Percentiles rank a stretch among this genome's conserved stretches.
Evolutionary conservation across 805 yeast species (phyloP).

Genomic region (Blastobotrys muscicola): DNA sequence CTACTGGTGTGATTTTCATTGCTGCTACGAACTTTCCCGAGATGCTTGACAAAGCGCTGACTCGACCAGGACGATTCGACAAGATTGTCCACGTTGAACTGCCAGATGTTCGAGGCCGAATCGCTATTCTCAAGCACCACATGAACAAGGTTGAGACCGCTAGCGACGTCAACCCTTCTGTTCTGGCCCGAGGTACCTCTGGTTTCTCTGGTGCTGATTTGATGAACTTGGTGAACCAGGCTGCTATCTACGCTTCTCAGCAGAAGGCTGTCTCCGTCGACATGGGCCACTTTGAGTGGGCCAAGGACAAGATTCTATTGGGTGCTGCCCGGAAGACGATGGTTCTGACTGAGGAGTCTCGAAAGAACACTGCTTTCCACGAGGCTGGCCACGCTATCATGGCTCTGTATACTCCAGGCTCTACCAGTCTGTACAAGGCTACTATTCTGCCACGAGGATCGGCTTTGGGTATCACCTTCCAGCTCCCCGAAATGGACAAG

Average conservation of each 20-base stretch:
- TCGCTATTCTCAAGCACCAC: conserved; percentile 85
- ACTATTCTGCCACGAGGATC: conserved; percentile 95
- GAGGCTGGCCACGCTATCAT: conserved; percentile 99
- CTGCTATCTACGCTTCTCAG: conserved; percentile 95
- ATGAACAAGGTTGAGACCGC: conserved; percentile 84
- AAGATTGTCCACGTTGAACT: conserved; percentile 89
- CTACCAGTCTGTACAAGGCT: conserved; percentile 92
- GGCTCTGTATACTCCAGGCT: conserved; percentile 91
- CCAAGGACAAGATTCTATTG: conserved; percentile 93
- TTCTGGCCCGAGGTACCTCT: conserved; percentile 94
- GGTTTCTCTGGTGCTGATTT: conserved; percentile 98
- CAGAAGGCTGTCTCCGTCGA: conserved; percentile 82
- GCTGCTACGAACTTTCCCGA: conserved; percentile 99
- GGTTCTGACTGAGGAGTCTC: conserved; percentile 93
- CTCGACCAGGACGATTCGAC: conserved; percentile 98
- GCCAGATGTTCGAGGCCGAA: conserved; percentile 96
- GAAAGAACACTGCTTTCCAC: conserved; percentile 92
- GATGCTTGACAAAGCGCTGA: conserved; percentile 88
- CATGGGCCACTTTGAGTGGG: conserved; percentile 95
- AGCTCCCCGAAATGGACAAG: conserved; percentile 96
- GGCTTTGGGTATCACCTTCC: conserved; percentile 95
- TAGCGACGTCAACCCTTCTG: conserved; percentile 74
- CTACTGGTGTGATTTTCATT: conserved; percentile 87
- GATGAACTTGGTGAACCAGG: conserved; percentile 93
- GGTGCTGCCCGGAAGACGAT: conserved; percentile 97